Conservation (phyloP, 1,284 basidiomycete genomes). For the Leccinum cinnamomeum region DNA sequence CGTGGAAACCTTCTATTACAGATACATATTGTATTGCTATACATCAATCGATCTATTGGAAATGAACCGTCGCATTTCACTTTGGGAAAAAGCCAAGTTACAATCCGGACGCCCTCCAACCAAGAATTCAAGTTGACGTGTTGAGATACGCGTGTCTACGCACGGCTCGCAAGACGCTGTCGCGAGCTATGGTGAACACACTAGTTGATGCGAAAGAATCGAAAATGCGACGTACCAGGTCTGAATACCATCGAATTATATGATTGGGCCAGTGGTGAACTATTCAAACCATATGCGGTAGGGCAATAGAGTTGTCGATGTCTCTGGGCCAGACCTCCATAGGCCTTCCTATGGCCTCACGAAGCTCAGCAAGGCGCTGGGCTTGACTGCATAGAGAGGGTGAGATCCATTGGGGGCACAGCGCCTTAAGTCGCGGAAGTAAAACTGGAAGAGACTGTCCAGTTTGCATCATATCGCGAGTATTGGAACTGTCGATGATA, state of each 20-base stretch:
- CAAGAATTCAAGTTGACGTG: slow-evolving; percentile 74
- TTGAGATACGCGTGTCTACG: slow-evolving; percentile 85
- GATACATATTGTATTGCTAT: not conserved
- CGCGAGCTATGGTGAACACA: not conserved
- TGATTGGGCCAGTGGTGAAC: not conserved
- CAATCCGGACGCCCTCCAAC: too few species aligned
- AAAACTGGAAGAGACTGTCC: not conserved
- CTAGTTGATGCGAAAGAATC: not conserved
- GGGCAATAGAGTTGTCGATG: not conserved
- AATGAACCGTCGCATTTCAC: slow-evolving; percentile 52
- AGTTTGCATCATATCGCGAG: not conserved
- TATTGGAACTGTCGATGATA: not conserved
- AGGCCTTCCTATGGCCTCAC: not conserved
- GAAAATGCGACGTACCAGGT: not conserved
- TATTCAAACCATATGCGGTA: not conserved
- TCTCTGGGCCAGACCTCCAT: not conserved
- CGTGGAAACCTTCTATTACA: too few species aligned
- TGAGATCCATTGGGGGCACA: not conserved
- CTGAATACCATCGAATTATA: not conserved
- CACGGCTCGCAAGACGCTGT: slow-evolving; percentile 88
- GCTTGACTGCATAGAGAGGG: not conserved
- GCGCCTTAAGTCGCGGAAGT: not conserved
- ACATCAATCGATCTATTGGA: slow-evolving; percentile 57
- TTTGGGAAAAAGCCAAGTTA: too few species aligned
- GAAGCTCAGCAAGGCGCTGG: not conserved